A percentile compares a stretch with the other conserved stretches of the same genome.
phyloP scores from a whole-genome alignment of 2,329 filamentous ascomycete genomes.

The Epichloe sibirici region DNA sequence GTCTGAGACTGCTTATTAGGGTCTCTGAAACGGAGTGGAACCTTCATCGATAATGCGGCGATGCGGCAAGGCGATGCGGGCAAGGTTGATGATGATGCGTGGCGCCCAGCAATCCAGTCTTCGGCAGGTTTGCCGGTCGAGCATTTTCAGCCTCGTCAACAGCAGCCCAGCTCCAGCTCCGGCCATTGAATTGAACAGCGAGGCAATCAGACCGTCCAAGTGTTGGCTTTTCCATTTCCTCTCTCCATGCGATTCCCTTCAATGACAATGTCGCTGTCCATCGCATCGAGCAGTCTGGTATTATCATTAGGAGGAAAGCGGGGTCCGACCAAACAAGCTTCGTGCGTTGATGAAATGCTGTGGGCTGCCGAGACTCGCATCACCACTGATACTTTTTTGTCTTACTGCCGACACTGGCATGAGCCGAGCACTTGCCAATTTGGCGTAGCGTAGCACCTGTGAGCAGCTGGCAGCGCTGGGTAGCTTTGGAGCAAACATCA shows the following conservation, averaged over 20 bases:
- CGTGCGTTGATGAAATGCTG: background rate
- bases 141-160: background rate
- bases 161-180: background rate
- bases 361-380: constrained; percentile 2
- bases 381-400: background rate
- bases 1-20: constrained; percentile 1
- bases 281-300: too few relatives aligned
- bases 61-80: background rate
- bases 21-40: constrained; percentile 2
- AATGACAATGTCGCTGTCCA: background rate
- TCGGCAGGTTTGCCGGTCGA: background rate
- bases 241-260: too few relatives aligned
- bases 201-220: too few relatives aligned
- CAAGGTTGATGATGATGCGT: background rate
- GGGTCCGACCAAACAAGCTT: background rate
- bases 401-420: background rate
- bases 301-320: too few relatives aligned
- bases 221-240: too few relatives aligned
- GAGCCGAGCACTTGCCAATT: background rate
- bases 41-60: background rate
- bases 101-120: constrained; percentile 1
- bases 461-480: too few relatives aligned
- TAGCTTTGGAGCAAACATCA: too few relatives aligned
- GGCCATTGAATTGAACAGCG: background rate
- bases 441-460: background rate